A percentile compares a stretch with the other conserved stretches of the same genome.
phyloP scores from a whole-genome alignment of 2,329 filamentous ascomycete genomes.

The Cadophora sp. region DNA sequence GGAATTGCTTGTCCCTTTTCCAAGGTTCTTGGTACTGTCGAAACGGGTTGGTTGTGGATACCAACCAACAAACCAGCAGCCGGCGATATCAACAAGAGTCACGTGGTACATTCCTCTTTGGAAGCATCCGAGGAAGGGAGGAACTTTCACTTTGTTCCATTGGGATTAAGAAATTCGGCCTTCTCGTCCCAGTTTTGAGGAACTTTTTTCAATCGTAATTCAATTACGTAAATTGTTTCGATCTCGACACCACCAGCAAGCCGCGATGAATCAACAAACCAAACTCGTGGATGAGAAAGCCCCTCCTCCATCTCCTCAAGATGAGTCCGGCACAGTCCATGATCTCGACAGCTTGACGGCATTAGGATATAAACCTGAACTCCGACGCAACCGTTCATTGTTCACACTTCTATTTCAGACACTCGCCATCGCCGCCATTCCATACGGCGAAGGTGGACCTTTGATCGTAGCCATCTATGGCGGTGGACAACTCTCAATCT shows the following conservation, averaged over 20 bases:
- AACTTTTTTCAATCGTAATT: too few relatives aligned
- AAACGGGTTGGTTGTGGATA: neutral
- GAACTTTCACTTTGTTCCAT: neutral
- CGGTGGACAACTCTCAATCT: constrained; percentile 59
- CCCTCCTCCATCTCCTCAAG: neutral
- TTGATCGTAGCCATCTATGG: constrained; percentile 44
- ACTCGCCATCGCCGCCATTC: constrained; percentile 65
- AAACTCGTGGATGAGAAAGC: constrained; percentile 29
- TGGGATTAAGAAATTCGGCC: neutral
- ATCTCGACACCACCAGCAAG: too few relatives aligned
- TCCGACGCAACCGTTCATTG: constrained; percentile 64
- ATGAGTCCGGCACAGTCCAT: constrained; percentile 26
- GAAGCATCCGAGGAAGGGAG: neutral
- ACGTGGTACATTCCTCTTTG: neutral
- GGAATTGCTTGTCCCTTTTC: constrained; percentile 6
- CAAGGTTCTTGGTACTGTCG: too few relatives aligned
- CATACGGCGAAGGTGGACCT: constrained; percentile 53
- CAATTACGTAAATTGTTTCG: too few relatives aligned
- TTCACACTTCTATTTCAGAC: constrained; percentile 66
- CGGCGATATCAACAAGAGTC: neutral
- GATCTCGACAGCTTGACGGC: constrained; percentile 38
- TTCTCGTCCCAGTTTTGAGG: neutral
- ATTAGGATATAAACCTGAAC: constrained; percentile 64
- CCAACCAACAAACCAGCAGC: neutral
- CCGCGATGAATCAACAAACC: constrained; percentile 12